Evolutionary conservation across 495 filamentous ascomycete species (phyloP), one percentile per base, ranked within the genome.

Genomic region (Hapsidospora chrysogenum): DNA sequence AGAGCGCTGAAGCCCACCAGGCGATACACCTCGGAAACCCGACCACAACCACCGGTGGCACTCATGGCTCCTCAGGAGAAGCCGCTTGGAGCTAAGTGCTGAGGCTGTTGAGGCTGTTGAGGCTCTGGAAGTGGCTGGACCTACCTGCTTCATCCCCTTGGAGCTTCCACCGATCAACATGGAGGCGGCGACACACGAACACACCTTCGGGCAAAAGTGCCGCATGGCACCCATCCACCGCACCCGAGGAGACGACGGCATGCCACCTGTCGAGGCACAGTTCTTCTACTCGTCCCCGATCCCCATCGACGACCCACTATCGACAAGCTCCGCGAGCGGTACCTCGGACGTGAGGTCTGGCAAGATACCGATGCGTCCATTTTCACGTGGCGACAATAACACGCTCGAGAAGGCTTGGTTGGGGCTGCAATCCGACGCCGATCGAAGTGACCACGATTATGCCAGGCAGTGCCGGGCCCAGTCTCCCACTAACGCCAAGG

Each of bases 231-330:
- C 61, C 3, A 41, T 59, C 22, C 40, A 44, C 9, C 37, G 45
- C 27, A 21, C 50, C n/a, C 42, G 50, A 13, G 46, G 46, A 29
- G 49, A 56, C 33, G 53, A 64, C 26, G 62, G 52, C 38, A 60
- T 65, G 31, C 73, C 73, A 5, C 54, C 58, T 6, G 45, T 80
- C 20, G 63, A 63, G 17, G 66, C 78, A 29, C 84, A 85, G 29
- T 92, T 80, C 59, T 92, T 87, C 50, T 89, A 87, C 54, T 63
- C 70, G 19, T 85, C 82, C 10, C 61, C 68, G 14, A 60, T 82
- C 20, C 73, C 81, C 26, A 78, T 92, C 47, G 83, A 92, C 50
- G 83, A 92, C 51, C 82, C 83, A 9, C 65, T 87, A 28, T 76
- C 78, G 4, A 66, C 77, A 1, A 51, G 78, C 14, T 74, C 79